phyloP scores from a whole-genome alignment of 352 stramenopile species.

The Pythium guiyangense region DNA sequence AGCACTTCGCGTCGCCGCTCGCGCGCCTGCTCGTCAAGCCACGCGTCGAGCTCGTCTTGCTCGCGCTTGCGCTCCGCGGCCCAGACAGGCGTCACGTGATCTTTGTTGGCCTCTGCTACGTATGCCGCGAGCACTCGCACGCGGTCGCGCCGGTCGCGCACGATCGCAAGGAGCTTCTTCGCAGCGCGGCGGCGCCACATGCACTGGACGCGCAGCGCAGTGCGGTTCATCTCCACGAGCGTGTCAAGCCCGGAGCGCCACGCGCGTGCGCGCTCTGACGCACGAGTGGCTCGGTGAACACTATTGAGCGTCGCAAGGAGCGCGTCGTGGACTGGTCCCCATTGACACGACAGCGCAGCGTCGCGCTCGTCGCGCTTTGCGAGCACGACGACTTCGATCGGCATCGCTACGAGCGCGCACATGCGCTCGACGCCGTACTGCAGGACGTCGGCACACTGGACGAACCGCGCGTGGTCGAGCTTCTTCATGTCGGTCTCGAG shows the following conservation, averaged over 20 bases:
- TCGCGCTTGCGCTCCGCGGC: slow-evolving; percentile 54
- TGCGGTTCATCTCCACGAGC: slow-evolving; percentile 32
- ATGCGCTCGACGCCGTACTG: slow-evolving; percentile 63
- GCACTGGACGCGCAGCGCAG: slow-evolving; percentile 36
- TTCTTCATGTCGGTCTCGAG: slow-evolving; percentile 45
- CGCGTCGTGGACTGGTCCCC: slow-evolving; percentile 9
- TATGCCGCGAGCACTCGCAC: slow-evolving; percentile 32
- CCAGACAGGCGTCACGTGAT: slow-evolving; percentile 67
- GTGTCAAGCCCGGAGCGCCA: slow-evolving; percentile 24
- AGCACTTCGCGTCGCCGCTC: slow-evolving; percentile 31
- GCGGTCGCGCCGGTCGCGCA: slow-evolving; percentile 18
- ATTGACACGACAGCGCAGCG: not conserved
- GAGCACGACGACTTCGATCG: slow-evolving; percentile 34
- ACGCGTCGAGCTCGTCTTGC: slow-evolving; percentile 41
- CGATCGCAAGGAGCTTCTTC: slow-evolving; percentile 29
- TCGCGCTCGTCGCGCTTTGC: not conserved
- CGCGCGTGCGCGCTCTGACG: slow-evolving; percentile 19
- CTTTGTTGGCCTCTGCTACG: slow-evolving; percentile 40
- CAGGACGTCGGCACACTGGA: slow-evolving; percentile 39
- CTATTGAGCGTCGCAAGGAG: slow-evolving; percentile 13
- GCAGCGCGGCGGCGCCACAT: slow-evolving; percentile 48
- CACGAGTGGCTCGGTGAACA: slow-evolving; percentile 1
- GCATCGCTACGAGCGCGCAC: slow-evolving; percentile 42
- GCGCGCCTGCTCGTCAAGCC: slow-evolving; percentile 26
- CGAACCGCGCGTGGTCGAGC: slow-evolving; percentile 40